Evolutionary conservation across 2,329 filamentous ascomycete genomes (phyloP), one percentile per base, ranked within the genome.

Genomic region (Pseudofabraea citricarpa): DNA sequence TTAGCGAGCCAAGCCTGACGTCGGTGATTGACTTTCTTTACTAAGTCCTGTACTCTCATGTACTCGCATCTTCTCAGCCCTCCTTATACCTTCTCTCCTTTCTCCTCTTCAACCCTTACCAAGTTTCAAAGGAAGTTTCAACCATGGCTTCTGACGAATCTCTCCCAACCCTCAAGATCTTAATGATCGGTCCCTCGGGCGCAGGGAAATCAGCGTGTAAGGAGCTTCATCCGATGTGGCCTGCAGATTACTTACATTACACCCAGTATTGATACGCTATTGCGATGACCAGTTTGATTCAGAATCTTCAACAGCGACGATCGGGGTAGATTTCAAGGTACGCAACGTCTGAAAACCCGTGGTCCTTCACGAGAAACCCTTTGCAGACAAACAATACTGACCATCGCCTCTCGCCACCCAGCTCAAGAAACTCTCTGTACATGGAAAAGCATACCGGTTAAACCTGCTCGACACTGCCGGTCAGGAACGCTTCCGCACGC

Each of bases 401-500:
- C 24, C 20, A 18, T 32, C 29, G 13, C 18, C 21, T n/a, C 26
- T 27, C 18, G 16, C 18, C 4, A 20, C n/a, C 21, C 45, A 76
- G 73, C 66, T 70, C 52, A 78, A 78, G 54, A 76, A 68, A 39
- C 62, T 78, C 27, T 70, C 69, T 12, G 68, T 78, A 44, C 68
- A 69, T 38, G 73, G 72, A 31, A 72, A 70, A 54, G 64, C 69
- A 4, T 77, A 76, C 50, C 66, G 72, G 20, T 54, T 78, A 18
- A 75, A 73, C 36, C 67, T 79, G 40, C 74, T 78, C 51, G 93
- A 98, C 62, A 98, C 93, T 1, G 93, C 93, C 5, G 93, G 93
- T 41, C 96, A 94, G 47, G 93, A 98, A 66, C 82, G 93, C 48
- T 98, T 97, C 66, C 87, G 93, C 52, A 94, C 88, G 46, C 90